Conservation (phyloP, 2,329 filamentous ascomycete species). For the Dothideomycetes sp. region DNA sequence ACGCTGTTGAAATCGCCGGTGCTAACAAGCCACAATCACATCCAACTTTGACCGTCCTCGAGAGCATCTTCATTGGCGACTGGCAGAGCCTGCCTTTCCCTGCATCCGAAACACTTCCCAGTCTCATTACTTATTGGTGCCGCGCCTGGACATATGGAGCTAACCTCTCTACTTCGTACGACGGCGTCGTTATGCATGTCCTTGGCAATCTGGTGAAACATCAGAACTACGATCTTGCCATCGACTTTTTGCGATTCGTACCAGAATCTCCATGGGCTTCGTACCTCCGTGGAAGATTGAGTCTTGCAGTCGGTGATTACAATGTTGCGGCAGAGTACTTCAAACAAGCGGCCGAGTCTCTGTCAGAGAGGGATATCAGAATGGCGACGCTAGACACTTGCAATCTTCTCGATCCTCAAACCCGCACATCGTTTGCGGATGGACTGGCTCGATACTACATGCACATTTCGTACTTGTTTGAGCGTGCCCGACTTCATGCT, state of each 20-base stretch:
- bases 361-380: slow-evolving; percentile 16
- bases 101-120: slow-evolving; percentile 19
- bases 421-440: slow-evolving; percentile 58
- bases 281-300: slow-evolving; percentile 78
- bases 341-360: slow-evolving; percentile 54
- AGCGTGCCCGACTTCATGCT: slow-evolving; percentile 65
- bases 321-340: slow-evolving; percentile 66
- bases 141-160: slow-evolving; percentile 36
- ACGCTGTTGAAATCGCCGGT: background rate
- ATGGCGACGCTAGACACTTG: slow-evolving; percentile 35
- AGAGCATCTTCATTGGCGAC: slow-evolving; percentile 33
- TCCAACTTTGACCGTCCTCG: slow-evolving; percentile 26
- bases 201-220: slow-evolving; percentile 36
- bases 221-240: slow-evolving; percentile 42
- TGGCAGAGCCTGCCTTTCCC: slow-evolving; percentile 29
- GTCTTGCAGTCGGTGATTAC: slow-evolving; percentile 64
- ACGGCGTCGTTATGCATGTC: slow-evolving; percentile 30
- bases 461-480: slow-evolving; percentile 75
- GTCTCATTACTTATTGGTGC: slow-evolving; percentile 37
- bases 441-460: slow-evolving; percentile 78
- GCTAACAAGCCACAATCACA: slow-evolving; percentile 6
- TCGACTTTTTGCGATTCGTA: slow-evolving; percentile 58
- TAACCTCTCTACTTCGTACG: slow-evolving; percentile 30
- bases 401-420: slow-evolving; percentile 64
- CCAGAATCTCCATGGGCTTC: slow-evolving; percentile 49